Percentiles rank a stretch among this genome's conserved stretches.
Evolutionary conservation across 768 basidiomycete genomes (phyloP).

Genomic region (Nidularia pulvinata): DNA sequence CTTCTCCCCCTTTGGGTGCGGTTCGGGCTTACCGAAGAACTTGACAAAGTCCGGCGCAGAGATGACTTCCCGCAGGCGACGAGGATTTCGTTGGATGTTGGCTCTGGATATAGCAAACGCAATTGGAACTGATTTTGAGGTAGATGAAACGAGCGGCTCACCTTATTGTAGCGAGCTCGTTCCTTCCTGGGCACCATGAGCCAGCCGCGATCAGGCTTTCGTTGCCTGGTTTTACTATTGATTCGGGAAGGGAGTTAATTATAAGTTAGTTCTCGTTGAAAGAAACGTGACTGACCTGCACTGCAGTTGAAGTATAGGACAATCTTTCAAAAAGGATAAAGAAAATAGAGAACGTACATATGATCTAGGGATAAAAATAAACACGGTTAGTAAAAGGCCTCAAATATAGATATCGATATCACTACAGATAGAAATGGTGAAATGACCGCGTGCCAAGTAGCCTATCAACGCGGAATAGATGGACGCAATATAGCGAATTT

Average conservation of each 20-base stretch:
- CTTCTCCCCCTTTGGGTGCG: slow-evolving; percentile 58
- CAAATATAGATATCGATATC: too few relatives aligned
- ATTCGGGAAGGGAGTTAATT: not conserved
- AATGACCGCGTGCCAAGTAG: too few relatives aligned
- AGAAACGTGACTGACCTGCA: slow-evolving; percentile 20
- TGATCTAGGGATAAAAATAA: slow-evolving; percentile 44
- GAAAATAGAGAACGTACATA: slow-evolving; percentile 40
- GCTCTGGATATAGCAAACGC: slow-evolving; percentile 31
- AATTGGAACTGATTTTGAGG: not conserved
- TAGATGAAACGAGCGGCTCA: slow-evolving; percentile 14
- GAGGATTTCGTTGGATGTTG: slow-evolving; percentile 62
- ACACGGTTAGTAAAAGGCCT: not conserved
- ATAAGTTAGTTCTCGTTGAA: not conserved
- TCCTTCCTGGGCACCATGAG: slow-evolving; percentile 75
- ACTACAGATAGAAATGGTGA: too few relatives aligned
- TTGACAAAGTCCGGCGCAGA: slow-evolving; percentile 69
- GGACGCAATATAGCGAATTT: not conserved
- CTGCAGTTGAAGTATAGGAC: slow-evolving; percentile 10
- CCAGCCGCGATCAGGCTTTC: slow-evolving; percentile 80
- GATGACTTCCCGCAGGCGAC: slow-evolving; percentile 66
- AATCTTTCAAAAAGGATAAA: too few relatives aligned
- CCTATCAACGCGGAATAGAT: not conserved
- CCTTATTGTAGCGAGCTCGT: slow-evolving; percentile 80
- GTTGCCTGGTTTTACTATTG: slow-evolving; percentile 62
- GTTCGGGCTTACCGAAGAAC: slow-evolving; percentile 72